phyloP scores from a whole-genome alignment of 305 asterid genomes.

The Galium porrigens region DNA sequence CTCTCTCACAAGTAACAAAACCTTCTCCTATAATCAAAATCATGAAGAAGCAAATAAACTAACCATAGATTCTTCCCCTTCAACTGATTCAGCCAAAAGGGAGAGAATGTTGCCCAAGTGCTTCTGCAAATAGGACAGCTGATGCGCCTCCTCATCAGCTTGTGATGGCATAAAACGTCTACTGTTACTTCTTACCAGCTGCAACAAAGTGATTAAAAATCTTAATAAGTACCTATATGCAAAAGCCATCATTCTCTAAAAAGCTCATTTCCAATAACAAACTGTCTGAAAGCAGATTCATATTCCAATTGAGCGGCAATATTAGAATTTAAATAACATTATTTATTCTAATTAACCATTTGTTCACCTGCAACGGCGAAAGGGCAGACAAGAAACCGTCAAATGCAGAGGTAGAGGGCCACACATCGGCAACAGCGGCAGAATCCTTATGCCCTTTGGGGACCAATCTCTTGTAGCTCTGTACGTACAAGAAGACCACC shows the following conservation, averaged over 20 bases:
- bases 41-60: conserved; percentile 16
- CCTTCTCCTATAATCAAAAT: neutral
- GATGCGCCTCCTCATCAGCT: conserved; percentile 94
- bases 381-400: conserved; percentile 91
- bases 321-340: neutral
- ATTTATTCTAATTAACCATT: neutral
- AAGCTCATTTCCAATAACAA: neutral
- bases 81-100: conserved; percentile 68
- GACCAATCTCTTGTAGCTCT: conserved; percentile 78
- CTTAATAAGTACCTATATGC: neutral
- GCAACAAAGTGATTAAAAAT: conserved; percentile 19
- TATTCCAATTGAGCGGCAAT: neutral
- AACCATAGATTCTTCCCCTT: conserved; percentile 69
- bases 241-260: neutral
- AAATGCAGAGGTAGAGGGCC: conserved; percentile 94
- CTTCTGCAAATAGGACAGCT: conserved; percentile 84
- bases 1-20: neutral
- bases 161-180: conserved; percentile 89
- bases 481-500: conserved; percentile 68
- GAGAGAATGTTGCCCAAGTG: conserved; percentile 73
- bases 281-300: neutral
- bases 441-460: conserved; percentile 94
- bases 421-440: conserved; percentile 94
- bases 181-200: conserved; percentile 94
- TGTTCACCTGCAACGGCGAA: conserved; percentile 70